Base-by-base conservation (phyloP, 2,329 filamentous ascomycete genomes). In the Ceratocystiopsis sp. region DNA sequence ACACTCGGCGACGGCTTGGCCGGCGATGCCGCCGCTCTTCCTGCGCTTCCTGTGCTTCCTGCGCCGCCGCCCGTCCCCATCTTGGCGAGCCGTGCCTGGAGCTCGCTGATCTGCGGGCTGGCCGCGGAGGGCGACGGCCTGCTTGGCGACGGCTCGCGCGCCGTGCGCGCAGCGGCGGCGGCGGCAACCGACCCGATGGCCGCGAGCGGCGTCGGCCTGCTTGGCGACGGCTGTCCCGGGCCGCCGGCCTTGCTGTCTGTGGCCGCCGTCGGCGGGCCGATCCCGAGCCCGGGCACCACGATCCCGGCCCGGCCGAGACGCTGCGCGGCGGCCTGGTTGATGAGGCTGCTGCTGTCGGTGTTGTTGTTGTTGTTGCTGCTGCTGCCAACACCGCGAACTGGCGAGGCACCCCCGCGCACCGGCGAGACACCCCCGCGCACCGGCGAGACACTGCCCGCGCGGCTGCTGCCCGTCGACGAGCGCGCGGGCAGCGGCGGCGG, bases 271-370 rank as follows among this genome's bases (percentile, higher is more conserved):
- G 25, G 10, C 25, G 25, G 25, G 7, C 25, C 78, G 47, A 93
- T 93, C 6, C 81, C 81, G 4, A 94, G 65, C 0, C 72, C 80
- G 0, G 85, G 80, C 0, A 94, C 84, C 0, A 78, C 82, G 7
- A 94, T 68, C 1, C 86, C 86, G 1, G 83, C 78, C 35, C 75
- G 71, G 12, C 78, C 74, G 10, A 95, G 67, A 37, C 84, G 71
- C 45, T 63, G 68, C 44, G 80, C 57, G 6, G 84, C 78, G 6
- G 67, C 72, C 52, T 68, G 63, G 51, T 73, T 73, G 33, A 72
- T 49, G 32, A 29, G 25, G 25, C 10, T 29, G 25, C 25, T 29
- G 25, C 25, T 29, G 21, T 21, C 21, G 21, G 4, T 21, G 8
- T 8, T 21, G 21, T 21, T 21, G 21, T 21, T 8, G 25, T 10